phyloP scores from a whole-genome alignment of 306 rosid genomes.

The Herpetospermum pedunculosum region DNA sequence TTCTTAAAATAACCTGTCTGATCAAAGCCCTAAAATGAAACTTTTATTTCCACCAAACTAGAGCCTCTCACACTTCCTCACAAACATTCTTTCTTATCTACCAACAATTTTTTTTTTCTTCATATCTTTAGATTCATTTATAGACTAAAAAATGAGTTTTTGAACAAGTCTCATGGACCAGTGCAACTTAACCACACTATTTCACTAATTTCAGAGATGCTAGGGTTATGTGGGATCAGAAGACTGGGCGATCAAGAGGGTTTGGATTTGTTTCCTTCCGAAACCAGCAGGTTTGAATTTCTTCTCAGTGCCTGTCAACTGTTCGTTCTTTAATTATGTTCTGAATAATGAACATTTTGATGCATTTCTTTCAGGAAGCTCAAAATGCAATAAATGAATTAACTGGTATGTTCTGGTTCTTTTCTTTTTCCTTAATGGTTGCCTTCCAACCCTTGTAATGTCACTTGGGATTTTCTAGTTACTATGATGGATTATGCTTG shows the following conservation, averaged over 20 bases:
- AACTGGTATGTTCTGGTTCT: slow-evolving; percentile 50
- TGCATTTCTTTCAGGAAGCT: slow-evolving; percentile 51
- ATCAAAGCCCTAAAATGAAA: background rate
- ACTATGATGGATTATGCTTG: background rate
- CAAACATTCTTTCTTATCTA: background rate
- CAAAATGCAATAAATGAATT: slow-evolving; percentile 90
- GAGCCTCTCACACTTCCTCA: background rate
- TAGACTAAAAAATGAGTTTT: background rate
- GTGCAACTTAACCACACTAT: background rate
- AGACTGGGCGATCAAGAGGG: slow-evolving; percentile 95
- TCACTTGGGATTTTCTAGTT: background rate
- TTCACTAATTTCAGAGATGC: slow-evolving; percentile 64
- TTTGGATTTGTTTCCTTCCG: slow-evolving; percentile 97
- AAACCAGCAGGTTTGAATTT: slow-evolving; percentile 55
- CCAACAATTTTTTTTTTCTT: background rate
- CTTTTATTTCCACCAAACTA: background rate
- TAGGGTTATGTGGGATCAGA: slow-evolving; percentile 99
- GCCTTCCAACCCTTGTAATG: background rate
- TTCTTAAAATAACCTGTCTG: background rate
- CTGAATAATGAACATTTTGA: background rate
- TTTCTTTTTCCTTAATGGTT: background rate
- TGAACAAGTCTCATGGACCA: background rate
- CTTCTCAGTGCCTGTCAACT: background rate
- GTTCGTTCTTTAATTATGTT: slow-evolving; percentile 2
- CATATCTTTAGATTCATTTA: background rate